Evolutionary conservation across 495 filamentous ascomycete genomes (phyloP).

Genomic region (Neurospora africana): DNA sequence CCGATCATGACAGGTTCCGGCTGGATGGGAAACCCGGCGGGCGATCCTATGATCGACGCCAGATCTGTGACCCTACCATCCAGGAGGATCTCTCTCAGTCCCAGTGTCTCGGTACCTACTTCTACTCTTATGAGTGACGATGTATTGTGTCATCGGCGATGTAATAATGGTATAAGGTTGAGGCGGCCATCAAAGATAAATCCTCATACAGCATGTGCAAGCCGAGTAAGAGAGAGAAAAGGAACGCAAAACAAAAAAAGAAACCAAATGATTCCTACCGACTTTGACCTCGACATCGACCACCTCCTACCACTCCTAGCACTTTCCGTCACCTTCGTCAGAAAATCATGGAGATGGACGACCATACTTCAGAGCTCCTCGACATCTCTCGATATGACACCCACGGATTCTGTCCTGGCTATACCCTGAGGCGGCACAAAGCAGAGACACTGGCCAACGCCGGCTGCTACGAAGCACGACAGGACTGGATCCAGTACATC

Average conservation of each 20-base stretch:
- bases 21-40: background rate
- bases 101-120: background rate
- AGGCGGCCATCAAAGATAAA: background rate
- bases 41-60: background rate
- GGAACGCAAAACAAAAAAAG: background rate
- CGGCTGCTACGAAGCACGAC: conserved; percentile 3
- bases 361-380: background rate
- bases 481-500: conserved; percentile 3
- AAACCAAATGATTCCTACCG: background rate
- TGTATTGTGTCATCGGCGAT: background rate
- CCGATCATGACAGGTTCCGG: background rate
- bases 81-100: background rate
- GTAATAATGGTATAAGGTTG: background rate
- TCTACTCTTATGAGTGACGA: background rate
- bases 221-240: background rate
- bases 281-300: background rate
- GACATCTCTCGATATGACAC: background rate
- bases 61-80: background rate
- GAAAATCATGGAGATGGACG: background rate
- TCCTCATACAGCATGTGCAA: background rate
- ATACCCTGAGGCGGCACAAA: conserved; percentile 1
- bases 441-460: background rate
- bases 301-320: background rate
- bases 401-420: background rate
- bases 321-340: background rate